Percentiles rank a stretch among this genome's conserved stretches.
These are phyloP conservation scores for Claviceps purpurea DNA, from an alignment of 2,329 filamentous ascomycete species.

Conservation along the genomic window DNA sequence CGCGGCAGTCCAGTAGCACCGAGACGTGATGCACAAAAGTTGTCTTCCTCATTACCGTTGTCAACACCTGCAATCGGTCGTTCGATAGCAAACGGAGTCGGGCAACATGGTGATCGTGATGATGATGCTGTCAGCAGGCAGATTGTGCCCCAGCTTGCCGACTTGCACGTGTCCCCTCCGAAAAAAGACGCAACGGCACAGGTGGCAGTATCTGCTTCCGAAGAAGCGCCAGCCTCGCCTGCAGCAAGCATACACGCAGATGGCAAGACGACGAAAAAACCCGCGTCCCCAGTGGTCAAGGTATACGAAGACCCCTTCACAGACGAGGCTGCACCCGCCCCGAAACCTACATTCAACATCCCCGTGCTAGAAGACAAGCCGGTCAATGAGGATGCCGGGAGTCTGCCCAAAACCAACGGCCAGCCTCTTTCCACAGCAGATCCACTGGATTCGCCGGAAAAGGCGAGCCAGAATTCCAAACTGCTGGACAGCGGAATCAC, in stretches of 20 bases:
- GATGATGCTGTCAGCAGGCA: slow-evolving; percentile 33
- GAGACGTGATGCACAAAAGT: slow-evolving; percentile 19
- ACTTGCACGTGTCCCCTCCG: slow-evolving; percentile 21
- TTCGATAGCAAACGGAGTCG: slow-evolving; percentile 32
- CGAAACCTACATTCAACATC: slow-evolving; percentile 30
- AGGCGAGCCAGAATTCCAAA: slow-evolving; percentile 42
- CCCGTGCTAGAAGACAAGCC: slow-evolving; percentile 47
- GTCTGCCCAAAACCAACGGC: slow-evolving; percentile 15
- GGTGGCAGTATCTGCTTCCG: slow-evolving; percentile 4
- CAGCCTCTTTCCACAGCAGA: slow-evolving; percentile 9
- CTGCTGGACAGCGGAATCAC: slow-evolving; percentile 62
- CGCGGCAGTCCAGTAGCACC: slow-evolving; percentile 27
- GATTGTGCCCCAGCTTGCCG: slow-evolving; percentile 33
- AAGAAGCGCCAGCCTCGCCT: slow-evolving; percentile 4
- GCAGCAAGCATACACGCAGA: slow-evolving; percentile 1
- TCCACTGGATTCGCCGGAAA: slow-evolving; percentile 27
- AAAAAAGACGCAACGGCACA: slow-evolving; percentile 5
- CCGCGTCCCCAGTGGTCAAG: slow-evolving; percentile 21
- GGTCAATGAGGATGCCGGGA: slow-evolving; percentile 40
- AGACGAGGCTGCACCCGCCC: slow-evolving; percentile 27
- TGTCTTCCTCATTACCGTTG: not conserved
- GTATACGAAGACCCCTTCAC: slow-evolving; percentile 52
- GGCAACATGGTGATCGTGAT: slow-evolving; percentile 12
- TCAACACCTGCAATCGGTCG: slow-evolving; percentile 25
- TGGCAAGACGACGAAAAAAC: not conserved